Evolutionary conservation across 108 stramenopile species (phyloP), one percentile per base, ranked within the genome.

Genomic region (Stephanodiscus triporus): DNA sequence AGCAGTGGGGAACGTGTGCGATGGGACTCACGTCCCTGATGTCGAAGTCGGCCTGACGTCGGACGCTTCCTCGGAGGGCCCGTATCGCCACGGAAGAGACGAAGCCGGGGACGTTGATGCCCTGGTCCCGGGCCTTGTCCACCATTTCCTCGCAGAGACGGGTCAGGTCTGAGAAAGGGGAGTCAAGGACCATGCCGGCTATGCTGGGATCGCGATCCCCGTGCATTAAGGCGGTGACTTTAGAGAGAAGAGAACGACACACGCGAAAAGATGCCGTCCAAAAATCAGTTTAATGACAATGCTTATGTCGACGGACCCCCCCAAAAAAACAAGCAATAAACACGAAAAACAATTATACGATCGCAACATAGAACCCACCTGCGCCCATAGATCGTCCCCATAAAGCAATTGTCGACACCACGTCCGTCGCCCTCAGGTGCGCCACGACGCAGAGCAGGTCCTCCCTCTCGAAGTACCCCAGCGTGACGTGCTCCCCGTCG

Each of bases 361-460:
- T 40, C 40, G 8, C 40, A 29, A 27, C 19, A 63, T 40, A 19
- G 29, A 36, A 55, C 78, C 47, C 32, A 72, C 78, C 78, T 66
- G 99, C 99, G 43, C 99, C 99, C 99, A 99, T 99, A 32, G 87
- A 89, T 56, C 99, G 85, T 22, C 99, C 99, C 99, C 99, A 99
- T 9, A 99, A 75, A 16, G 96, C 99, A 78, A 99, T 97, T 14
- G 95, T 96, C 32, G 83, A 84, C 26, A 96, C 93, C 16, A 93
- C 88, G 80, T 96, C 95, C 0, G 95, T 94, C 11, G 87, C 87
- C 26, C 99, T 85, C 60, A 99, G 81, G 77, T 98, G 90, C 14
- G 93, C 91, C 54, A 97, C 78, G 43, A 96, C 93, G 76, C 92
- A 91, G 56, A 88, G 69, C 56, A 99, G 82, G 86, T 99, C 99